These are phyloP conservation scores for Clitopilus hobsonii DNA, from an alignment of 768 basidiomycete genomes.

Conservation along the genomic window DNA sequence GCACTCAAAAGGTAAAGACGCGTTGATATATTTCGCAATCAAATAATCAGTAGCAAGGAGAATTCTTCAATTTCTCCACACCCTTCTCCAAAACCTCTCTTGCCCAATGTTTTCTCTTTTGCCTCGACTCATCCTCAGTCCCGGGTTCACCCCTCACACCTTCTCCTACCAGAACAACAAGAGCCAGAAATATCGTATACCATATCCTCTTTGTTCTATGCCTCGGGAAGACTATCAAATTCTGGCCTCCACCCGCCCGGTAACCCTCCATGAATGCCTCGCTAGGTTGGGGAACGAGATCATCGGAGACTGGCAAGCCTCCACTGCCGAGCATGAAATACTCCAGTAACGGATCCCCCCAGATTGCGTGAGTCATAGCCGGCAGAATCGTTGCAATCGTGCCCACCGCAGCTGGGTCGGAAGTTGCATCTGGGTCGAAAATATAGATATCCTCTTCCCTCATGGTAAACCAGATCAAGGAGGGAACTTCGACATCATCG, in stretches of 20 bases:
- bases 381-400: slow-evolving; percentile 44
- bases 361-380: slow-evolving; percentile 51
- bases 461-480: slow-evolving; percentile 60
- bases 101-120: slow-evolving; percentile 34
- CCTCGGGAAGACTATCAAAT: slow-evolving; percentile 50
- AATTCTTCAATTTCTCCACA: slow-evolving; percentile 40
- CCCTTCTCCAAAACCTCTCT: slow-evolving; percentile 32
- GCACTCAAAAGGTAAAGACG: too few relatives aligned
- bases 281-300: slow-evolving; percentile 23
- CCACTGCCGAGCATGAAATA: slow-evolving; percentile 43
- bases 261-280: slow-evolving; percentile 61
- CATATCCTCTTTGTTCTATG: slow-evolving; percentile 75
- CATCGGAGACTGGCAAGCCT: slow-evolving; percentile 20
- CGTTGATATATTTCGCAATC: neutral
- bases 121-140: slow-evolving; percentile 11
- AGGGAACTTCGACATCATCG: slow-evolving; percentile 71
- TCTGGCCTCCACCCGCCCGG: slow-evolving; percentile 38
- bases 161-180: slow-evolving; percentile 44
- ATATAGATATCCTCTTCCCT: slow-evolving; percentile 56
- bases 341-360: slow-evolving; percentile 77
- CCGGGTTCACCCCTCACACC: slow-evolving; percentile 8
- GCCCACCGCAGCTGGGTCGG: slow-evolving; percentile 12
- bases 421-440: slow-evolving; percentile 20
- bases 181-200: slow-evolving; percentile 67
- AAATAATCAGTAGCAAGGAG: slow-evolving; percentile 37